These are phyloP conservation scores for Ogataea haglerorum DNA, from an alignment of 805 yeast species.

Conservation along the genomic window DNA sequence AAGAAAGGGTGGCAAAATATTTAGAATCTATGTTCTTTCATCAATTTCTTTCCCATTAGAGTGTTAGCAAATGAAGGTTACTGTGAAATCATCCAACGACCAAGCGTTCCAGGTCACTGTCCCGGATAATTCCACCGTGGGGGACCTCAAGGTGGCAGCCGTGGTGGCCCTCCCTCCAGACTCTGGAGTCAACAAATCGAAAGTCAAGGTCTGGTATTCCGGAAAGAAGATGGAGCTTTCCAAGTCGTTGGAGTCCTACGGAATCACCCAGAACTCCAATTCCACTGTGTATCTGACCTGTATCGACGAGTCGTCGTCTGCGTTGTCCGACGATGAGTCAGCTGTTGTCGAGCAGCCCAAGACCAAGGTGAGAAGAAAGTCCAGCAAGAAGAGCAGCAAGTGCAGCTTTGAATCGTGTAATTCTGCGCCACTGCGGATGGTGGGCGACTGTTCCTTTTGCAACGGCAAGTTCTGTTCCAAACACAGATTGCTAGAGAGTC, in stretches of 20 bases:
- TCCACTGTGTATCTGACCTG: conserved; percentile 32
- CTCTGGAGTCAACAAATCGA: conserved; percentile 11
- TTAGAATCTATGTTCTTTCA: conserved; percentile 3
- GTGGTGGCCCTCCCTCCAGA: conserved; percentile 36
- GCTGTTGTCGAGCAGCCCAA: conserved; percentile 18
- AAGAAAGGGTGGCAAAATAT: conserved; percentile 19
- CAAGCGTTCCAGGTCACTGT: conserved; percentile 42
- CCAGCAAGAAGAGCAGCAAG: conserved; percentile 38
- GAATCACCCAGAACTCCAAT: conserved; percentile 26
- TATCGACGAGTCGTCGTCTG: conserved; percentile 20
- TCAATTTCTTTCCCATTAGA: conserved; percentile 4
- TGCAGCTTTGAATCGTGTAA: conserved; percentile 59
- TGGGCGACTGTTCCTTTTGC: conserved; percentile 85
- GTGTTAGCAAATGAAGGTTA: conserved; percentile 40
- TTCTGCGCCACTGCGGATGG: conserved; percentile 59
- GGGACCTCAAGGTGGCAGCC: conserved; percentile 46
- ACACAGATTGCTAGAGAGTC: conserved; percentile 84
- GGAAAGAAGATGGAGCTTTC: conserved; percentile 33
- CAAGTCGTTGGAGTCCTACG: conserved; percentile 24
- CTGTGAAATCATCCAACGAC: conserved; percentile 37
- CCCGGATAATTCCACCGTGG: conserved; percentile 50
- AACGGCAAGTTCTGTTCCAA: conserved; percentile 82
- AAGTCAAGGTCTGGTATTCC: conserved; percentile 31
- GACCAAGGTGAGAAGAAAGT: conserved; percentile 31
- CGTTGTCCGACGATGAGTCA: conserved; percentile 19